Conservation (phyloP, 2,329 filamentous ascomycete species). For the Penicillium corylophilum region DNA sequence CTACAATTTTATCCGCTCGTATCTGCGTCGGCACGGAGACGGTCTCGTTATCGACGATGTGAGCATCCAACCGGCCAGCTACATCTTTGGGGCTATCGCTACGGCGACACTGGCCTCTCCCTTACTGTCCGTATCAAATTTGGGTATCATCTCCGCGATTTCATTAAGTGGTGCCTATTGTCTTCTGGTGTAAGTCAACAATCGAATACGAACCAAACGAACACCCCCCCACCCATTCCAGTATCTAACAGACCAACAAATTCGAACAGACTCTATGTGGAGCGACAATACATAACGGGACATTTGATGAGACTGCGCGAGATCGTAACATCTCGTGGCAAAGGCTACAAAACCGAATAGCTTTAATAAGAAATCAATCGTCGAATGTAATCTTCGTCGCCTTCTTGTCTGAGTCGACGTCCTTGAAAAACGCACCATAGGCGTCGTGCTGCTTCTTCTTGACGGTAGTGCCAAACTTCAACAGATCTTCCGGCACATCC, state of each 20-base stretch:
- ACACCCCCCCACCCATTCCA: constrained; percentile 2
- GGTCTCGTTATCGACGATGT: constrained; percentile 45
- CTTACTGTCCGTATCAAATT: constrained; percentile 8
- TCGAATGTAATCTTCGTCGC: constrained; percentile 94
- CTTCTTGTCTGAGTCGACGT: constrained; percentile 77
- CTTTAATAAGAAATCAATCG: constrained; percentile 31
- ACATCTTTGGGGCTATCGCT: constrained; percentile 48
- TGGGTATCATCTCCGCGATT: constrained; percentile 48
- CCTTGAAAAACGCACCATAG: constrained; percentile 95
- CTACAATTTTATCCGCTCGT: constrained; percentile 65
- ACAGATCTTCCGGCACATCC: constrained; percentile 79
- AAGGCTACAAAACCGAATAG: constrained; percentile 22
- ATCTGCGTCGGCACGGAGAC: constrained; percentile 54
- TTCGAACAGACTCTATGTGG: constrained; percentile 34
- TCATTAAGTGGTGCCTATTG: constrained; percentile 54
- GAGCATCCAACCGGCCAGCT: constrained; percentile 46
- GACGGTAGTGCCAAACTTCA: constrained; percentile 96
- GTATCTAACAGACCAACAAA: constrained; percentile 21
- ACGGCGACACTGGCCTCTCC: constrained; percentile 42
- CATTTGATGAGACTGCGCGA: constrained; percentile 24
- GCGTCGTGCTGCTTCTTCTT: constrained; percentile 98
- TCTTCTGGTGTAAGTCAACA: constrained; percentile 58
- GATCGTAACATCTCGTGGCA: constrained; percentile 16
- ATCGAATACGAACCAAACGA: background rate
- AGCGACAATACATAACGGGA: constrained; percentile 32